phyloP scores from a whole-genome alignment of 805 yeast species.

The Candida maris region DNA sequence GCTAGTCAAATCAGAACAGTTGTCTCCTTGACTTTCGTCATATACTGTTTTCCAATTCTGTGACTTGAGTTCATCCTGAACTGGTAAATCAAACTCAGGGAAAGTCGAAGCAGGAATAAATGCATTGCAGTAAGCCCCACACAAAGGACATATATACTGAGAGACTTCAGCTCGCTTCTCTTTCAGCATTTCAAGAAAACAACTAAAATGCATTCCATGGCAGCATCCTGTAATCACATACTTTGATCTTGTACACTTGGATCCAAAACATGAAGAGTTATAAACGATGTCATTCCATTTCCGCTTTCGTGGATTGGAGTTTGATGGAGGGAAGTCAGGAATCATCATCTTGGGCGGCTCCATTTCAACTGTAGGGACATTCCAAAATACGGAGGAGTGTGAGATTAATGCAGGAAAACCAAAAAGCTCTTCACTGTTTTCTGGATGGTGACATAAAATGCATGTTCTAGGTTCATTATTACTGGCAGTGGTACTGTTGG shows the following conservation, averaged over 20 bases:
- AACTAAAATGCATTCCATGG: slow-evolving; percentile 49
- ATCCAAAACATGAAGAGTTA: slow-evolving; percentile 26
- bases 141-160: slow-evolving; percentile 46
- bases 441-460: slow-evolving; percentile 57
- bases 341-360: slow-evolving; percentile 26
- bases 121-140: slow-evolving; percentile 41
- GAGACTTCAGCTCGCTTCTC: slow-evolving; percentile 14
- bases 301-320: slow-evolving; percentile 7
- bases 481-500: slow-evolving; percentile 14
- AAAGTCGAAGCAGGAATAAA: slow-evolving; percentile 42
- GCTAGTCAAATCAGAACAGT: slow-evolving; percentile 27
- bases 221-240: slow-evolving; percentile 44
- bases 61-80: slow-evolving; percentile 14
- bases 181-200: slow-evolving; percentile 35
- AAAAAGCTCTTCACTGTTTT: slow-evolving; percentile 42
- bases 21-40: slow-evolving; percentile 26
- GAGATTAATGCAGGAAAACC: slow-evolving; percentile 56
- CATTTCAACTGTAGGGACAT: slow-evolving; percentile 35
- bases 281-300: slow-evolving; percentile 23
- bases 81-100: slow-evolving; percentile 24
- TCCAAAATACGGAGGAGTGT: slow-evolving; percentile 48
- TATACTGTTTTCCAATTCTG: slow-evolving; percentile 22
- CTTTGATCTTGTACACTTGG: slow-evolving; percentile 27
- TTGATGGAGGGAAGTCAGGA: slow-evolving; percentile 12
- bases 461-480: slow-evolving; percentile 35